Conservation (phyloP, 257 asterid genomes). For the Primulina eburnea region DNA sequence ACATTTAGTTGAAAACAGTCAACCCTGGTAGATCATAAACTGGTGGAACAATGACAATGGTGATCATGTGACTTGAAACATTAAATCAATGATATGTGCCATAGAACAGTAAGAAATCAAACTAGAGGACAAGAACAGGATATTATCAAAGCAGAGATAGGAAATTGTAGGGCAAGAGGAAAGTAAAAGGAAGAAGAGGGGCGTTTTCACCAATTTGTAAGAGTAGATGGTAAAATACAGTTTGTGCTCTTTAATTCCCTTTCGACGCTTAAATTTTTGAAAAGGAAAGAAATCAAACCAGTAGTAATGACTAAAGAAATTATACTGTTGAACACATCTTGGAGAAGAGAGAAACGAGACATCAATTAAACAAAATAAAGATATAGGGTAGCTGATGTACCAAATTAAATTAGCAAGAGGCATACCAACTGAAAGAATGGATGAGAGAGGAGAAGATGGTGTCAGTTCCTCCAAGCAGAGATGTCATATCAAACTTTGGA, state of each 20-base stretch:
- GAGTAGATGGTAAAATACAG: background rate
- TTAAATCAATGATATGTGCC: background rate
- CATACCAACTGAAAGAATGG: conserved; percentile 95
- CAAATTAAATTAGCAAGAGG: conserved; percentile 19
- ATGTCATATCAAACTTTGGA: conserved; percentile 93
- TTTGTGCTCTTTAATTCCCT: background rate
- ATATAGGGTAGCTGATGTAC: conserved; percentile 4
- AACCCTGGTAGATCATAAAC: background rate
- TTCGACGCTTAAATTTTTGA: background rate
- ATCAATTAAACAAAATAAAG: background rate
- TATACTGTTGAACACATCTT: background rate
- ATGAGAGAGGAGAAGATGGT: conserved; percentile 88
- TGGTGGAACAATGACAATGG: conserved; percentile 3
- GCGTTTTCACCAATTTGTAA: conserved; percentile 1
- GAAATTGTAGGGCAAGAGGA: background rate
- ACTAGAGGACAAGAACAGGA: background rate
- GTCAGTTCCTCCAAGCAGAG: conserved; percentile 98
- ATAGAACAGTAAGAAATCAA: conserved; percentile 1
- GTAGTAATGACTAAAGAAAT: background rate
- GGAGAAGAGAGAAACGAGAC: background rate
- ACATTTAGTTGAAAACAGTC: background rate
- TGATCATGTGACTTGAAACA: conserved; percentile 2
- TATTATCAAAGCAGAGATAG: background rate
- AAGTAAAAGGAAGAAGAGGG: background rate
- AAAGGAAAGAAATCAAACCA: background rate